phyloP scores from a whole-genome alignment of 306 rosid genomes.

The barrel medic (Medicago truncatula) region DNA sequence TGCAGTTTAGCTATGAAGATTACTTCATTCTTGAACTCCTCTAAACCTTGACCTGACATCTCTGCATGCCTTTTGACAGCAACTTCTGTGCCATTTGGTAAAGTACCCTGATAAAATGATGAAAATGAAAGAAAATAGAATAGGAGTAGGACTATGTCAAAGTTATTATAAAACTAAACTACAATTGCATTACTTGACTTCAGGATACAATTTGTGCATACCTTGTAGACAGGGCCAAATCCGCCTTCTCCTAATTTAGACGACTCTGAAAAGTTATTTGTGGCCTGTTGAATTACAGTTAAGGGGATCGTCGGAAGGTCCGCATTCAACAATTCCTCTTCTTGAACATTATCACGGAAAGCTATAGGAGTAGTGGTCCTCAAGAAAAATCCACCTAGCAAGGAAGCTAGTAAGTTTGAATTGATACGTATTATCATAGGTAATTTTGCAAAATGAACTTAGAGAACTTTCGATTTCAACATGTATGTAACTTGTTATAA shows the following conservation, averaged over 20 bases:
- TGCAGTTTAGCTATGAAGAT: no score
- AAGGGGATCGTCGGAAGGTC: constrained; percentile 48
- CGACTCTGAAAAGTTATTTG: constrained; percentile 52
- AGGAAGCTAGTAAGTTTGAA: constrained; percentile 10
- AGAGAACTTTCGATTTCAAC: neutral
- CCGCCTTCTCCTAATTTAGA: no score
- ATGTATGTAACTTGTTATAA: neutral
- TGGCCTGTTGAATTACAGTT: constrained; percentile 11
- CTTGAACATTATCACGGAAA: neutral
- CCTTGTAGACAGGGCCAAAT: no score
- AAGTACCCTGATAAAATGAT: constrained; percentile 49
- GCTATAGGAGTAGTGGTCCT: neutral
- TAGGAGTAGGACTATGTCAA: no score
- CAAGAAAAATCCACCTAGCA: neutral
- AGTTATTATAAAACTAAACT: neutral
- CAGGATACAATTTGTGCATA: neutral
- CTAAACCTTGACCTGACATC: constrained; percentile 58
- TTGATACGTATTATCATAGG: neutral
- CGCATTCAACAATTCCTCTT: constrained; percentile 13
- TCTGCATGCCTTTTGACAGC: constrained; percentile 67
- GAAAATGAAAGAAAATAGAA: no score
- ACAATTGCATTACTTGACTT: neutral
- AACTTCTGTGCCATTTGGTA: constrained; percentile 58
- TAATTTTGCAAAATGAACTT: neutral
- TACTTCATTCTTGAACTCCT: no score